Evolutionary conservation across 2,329 filamentous ascomycete species (phyloP), one percentile per base, ranked within the genome.

Genomic region (Phialocephala sp.): DNA sequence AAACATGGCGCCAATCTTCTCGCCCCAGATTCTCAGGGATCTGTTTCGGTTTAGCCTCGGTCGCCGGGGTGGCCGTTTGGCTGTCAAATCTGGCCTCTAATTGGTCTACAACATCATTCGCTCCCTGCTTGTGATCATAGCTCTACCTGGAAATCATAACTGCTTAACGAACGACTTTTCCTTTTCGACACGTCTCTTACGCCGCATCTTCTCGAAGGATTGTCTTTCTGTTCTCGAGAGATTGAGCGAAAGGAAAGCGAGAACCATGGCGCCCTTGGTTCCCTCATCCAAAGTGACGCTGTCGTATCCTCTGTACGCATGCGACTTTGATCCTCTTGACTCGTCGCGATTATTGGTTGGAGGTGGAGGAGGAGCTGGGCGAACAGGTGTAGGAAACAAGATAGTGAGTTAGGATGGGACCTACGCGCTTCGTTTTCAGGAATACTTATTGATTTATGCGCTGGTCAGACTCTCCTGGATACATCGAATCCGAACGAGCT

Each of bases 291-390:
- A 76, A 65, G 61, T 68, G 20, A 76, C 87, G 63, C 86, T 96
- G 70, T 87, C 88, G 65, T 97, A 94, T 78, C 94, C 94, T 58
- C 86, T 97, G 66, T 97, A 93, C 78, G 88, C 91, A 63, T 91
- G 93, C 77, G 93, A 93, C 75, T 97, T 97, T 78, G 93, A 97
- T 76, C 92, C 91, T 60, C 85, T 90, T 74, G 89, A 96, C 80
- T 85, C 89, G 66, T 86, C 86, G 69, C 89, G 89, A 69, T 83
- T 97, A 27, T 81, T 97, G 9, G 91, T 97, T 43, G 93, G 90
- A 66, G 94, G 94, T 60, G 94, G 94, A 68, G 94, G 94, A 70
- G 94, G 94, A 59, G 89, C 92, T 69, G 89, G 91, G 58, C 87
- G 88, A 70, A 93, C 87, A 71, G 93, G 93, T 54, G 91, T 97